Percentiles rank a stretch among this genome's conserved stretches.
Conservation (phyloP, 257 asterid genomes). For the Scutellaria barbata region DNA sequence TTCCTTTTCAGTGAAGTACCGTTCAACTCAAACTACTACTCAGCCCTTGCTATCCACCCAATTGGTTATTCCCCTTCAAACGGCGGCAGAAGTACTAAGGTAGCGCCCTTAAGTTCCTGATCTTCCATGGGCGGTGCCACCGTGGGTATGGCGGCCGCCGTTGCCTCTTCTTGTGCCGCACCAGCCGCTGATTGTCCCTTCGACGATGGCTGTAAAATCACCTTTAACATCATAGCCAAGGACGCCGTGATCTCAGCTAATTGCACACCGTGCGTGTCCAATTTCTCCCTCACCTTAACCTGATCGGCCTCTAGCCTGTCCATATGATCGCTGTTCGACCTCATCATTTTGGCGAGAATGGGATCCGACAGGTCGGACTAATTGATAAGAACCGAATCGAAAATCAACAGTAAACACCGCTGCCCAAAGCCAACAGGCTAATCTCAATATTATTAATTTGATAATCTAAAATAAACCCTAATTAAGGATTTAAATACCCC, state of each 20-base stretch:
- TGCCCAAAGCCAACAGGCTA: background rate
- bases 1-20: background rate
- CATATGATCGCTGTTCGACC: too few species aligned
- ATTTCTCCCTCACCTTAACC: background rate
- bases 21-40: background rate
- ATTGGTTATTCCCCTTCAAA: too few species aligned
- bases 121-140: background rate
- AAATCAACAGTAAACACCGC: slow-evolving; percentile 1
- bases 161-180: background rate
- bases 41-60: too few species aligned
- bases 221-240: background rate
- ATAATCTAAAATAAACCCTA: background rate
- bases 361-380: background rate
- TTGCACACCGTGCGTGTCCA: background rate
- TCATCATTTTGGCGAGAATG: too few species aligned
- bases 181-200: background rate
- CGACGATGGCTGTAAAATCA: background rate
- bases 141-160: background rate
- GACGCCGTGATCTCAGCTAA: background rate
- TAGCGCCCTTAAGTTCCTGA: background rate
- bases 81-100: background rate
- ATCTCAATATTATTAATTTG: background rate
- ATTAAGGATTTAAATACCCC: background rate
- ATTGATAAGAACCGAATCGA: background rate
- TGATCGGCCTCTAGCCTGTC: background rate